Conservation (phyloP, 202 grass and related monocot genomes). For the Schoenoplectus tabernaemontani region DNA sequence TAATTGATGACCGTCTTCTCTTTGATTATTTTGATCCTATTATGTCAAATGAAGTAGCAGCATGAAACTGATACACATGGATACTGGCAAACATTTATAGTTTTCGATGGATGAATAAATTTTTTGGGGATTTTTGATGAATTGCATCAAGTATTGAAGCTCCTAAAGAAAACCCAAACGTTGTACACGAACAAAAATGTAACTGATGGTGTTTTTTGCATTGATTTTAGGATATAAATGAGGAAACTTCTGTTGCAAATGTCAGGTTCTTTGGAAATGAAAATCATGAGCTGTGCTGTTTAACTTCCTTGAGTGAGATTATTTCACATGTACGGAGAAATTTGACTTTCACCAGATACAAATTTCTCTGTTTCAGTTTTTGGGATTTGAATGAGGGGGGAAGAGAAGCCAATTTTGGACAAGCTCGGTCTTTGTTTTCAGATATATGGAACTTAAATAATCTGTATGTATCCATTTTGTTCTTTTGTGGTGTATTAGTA, state of each 20-base stretch:
- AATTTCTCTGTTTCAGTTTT: constrained; percentile 31
- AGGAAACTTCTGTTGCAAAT: constrained; percentile 75
- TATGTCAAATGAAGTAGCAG: neutral
- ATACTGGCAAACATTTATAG: neutral
- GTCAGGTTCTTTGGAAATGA: constrained; percentile 64
- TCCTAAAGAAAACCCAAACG: neutral
- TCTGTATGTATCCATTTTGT: constrained; percentile 30
- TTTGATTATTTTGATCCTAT: neutral
- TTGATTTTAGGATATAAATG: constrained; percentile 77
- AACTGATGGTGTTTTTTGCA: constrained; percentile 19
- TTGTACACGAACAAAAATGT: neutral
- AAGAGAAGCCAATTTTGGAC: constrained; percentile 56
- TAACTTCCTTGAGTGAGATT: constrained; percentile 29
- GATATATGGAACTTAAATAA: constrained; percentile 71
- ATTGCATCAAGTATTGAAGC: neutral
- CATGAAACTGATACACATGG: neutral
- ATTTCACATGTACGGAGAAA: neutral
- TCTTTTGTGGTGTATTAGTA: neutral
- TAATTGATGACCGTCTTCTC: constrained; percentile 38
- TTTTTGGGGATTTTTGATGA: neutral
- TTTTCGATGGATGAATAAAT: neutral
- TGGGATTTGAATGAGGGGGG: constrained; percentile 67
- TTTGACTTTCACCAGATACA: neutral
- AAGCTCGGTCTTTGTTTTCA: constrained; percentile 67
- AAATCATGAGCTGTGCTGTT: constrained; percentile 80